A percentile compares a stretch with the other conserved stretches of the same genome.
Evolutionary conservation across 768 basidiomycete species (phyloP).

Genomic region (Sarcodon aspratus): DNA sequence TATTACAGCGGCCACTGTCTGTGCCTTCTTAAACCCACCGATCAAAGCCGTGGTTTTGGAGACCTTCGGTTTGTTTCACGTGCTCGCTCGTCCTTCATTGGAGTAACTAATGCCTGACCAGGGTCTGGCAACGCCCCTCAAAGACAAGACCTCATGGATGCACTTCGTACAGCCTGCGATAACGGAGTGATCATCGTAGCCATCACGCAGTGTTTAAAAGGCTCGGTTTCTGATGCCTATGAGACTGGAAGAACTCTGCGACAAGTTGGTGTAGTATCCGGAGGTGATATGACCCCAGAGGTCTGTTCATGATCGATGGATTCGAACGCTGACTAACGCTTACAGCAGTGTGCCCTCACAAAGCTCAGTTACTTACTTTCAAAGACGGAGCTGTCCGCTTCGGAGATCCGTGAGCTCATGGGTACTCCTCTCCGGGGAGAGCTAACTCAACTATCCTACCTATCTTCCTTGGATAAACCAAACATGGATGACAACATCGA

Average conservation of each 20-base stretch:
- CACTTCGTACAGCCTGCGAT: constrained; percentile 70
- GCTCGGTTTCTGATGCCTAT: constrained; percentile 77
- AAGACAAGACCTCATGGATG: constrained; percentile 61
- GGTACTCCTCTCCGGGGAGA: constrained; percentile 80
- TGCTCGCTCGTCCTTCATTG: background rate
- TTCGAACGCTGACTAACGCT: constrained; percentile 1
- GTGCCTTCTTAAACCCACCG: constrained; percentile 64
- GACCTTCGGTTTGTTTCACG: constrained; percentile 49
- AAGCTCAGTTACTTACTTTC: constrained; percentile 87
- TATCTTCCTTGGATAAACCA: constrained; percentile 30
- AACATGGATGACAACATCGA: constrained; percentile 39
- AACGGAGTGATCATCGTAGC: constrained; percentile 83
- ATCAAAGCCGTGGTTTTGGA: constrained; percentile 79
- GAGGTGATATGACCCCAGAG: constrained; percentile 95
- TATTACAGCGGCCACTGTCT: constrained; percentile 63
- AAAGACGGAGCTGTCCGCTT: constrained; percentile 60
- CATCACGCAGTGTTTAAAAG: constrained; percentile 84
- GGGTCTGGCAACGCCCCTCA: constrained; percentile 83
- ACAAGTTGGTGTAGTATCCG: constrained; percentile 69
- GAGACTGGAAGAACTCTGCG: constrained; percentile 65
- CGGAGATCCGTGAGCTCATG: constrained; percentile 67
- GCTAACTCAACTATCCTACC: constrained; percentile 31
- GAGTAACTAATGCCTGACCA: background rate
- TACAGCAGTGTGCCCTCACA: constrained; percentile 67
- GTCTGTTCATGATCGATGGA: constrained; percentile 23